Evolutionary conservation across 2,329 filamentous ascomycete genomes (phyloP), one percentile per base, ranked within the genome.

Genomic region (Stachybotrys chartarum): DNA sequence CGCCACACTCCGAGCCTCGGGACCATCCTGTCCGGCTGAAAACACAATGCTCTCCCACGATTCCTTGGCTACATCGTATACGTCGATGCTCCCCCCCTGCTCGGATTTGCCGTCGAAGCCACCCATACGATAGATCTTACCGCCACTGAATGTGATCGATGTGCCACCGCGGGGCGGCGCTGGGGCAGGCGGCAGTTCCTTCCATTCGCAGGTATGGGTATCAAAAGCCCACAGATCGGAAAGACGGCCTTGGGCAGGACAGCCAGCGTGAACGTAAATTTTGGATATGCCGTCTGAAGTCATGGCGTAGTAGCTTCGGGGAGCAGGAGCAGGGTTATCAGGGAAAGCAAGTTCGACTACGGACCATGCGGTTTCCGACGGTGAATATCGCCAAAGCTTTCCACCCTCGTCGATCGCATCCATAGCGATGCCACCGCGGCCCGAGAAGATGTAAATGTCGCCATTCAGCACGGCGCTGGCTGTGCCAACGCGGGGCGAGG

Each of bases 81-180:
- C 66, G 56, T 88, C 84, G 10, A 88, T 30, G 2, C 61, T 67
- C 0, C 82, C 83, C 0, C 85, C 84, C 39, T 82, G 75, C 61
- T 87, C 84, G 0, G 64, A 76, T 11, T 72, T 75, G 0, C 84
- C 85, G 62, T 87, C 83, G 54, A 86, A 87, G 0, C 85, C 85
- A 58, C 82, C 81, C 76, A 86, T 83, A 1, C 84, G 74, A 62
- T 80, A 87, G 3, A 87, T 46, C 54, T 75, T 68, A 5, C 61
- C 66, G 6, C 58, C 49, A 11, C 39, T 17, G 47, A 63, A 67
- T 0, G 68, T 56, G 80, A 81, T 50, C 1, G 78, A 82, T 0
- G 82, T 70, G 11, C 61, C 63, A 1, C 65, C 65, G 10, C 65
- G 57, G 0, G 62, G 71, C 59, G 82, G 78, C 0, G 67, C 75